These are phyloP conservation scores for Maudiozyma serrabonitensis DNA, from an alignment of 805 yeast species.

Conservation along the genomic window DNA sequence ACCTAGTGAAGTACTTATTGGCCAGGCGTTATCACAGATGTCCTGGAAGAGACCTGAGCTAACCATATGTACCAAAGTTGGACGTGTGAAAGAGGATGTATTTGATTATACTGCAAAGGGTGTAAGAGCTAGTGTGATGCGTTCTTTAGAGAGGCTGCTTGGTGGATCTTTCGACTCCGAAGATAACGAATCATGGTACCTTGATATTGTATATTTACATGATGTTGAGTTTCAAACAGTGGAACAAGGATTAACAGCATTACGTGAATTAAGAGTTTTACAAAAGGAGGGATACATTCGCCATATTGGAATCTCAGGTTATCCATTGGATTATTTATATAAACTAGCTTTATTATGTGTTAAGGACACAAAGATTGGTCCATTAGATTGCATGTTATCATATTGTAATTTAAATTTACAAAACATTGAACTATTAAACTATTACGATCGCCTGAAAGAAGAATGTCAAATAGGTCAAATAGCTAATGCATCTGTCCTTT, in stretches of 20 bases:
- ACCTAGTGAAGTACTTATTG: conserved; percentile 68
- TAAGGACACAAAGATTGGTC: conserved; percentile 38
- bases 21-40: conserved; percentile 44
- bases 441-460: conserved; percentile 37
- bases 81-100: conserved; percentile 55
- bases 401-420: conserved; percentile 80
- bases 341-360: conserved; percentile 36
- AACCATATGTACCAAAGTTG: conserved; percentile 77
- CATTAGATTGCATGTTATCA: conserved; percentile 65
- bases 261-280: conserved; percentile 47
- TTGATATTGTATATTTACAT: conserved; percentile 80
- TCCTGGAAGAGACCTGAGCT: conserved; percentile 45
- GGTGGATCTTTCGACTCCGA: neutral
- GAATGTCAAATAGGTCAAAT: conserved; percentile 49
- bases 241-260: conserved; percentile 48
- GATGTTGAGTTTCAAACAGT: conserved; percentile 74
- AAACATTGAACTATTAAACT: conserved; percentile 44
- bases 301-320: conserved; percentile 76
- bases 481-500: conserved; percentile 76
- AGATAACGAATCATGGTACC: conserved; percentile 40
- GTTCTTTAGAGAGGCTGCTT: conserved; percentile 58
- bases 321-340: conserved; percentile 65
- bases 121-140: conserved; percentile 50
- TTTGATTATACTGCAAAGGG: conserved; percentile 64
- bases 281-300: conserved; percentile 54